Evolutionary conservation across 306 rosid species (phyloP), one percentile per base, ranked within the genome.

Genomic region (Acacia melanoxylon): DNA sequence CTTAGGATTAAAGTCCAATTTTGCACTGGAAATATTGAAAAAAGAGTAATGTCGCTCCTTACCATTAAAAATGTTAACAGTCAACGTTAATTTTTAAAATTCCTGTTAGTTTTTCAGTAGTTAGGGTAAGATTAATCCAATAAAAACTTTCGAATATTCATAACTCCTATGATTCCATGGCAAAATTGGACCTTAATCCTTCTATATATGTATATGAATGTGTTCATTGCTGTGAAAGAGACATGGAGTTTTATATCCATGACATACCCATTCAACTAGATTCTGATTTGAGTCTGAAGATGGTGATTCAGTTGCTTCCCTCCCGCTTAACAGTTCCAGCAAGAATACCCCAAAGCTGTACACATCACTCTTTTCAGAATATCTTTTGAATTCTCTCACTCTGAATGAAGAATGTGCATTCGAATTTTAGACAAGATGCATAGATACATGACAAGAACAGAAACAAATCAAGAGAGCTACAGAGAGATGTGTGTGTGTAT

Each of bases 291-390:
- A 68, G 75, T 91, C 87, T 3, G 86, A 80, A 68, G 78, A 74
- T 8, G 92, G 83, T 44, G 85, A 72, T 44, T 89, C 91, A 17
- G 80, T 82, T 52, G 98, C 98, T 88, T 94, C 88, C 78, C 70
- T 83, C 29, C 98, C 97, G 45, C 97, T 91, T 40, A 90, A 88
- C 79, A 94, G 80, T 85, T 94, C 98, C 80, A 94, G 78, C 62
- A 94, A 91, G 79, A 94, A 94, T 54, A 91, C 92, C 0, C 97
- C 98, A 75, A 89, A 94, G 86, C 98, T 93, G 85, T 92, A 94
- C 15, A 86, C 90, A 62, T 94, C 98, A 31, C 95, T 94, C 85
- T 94, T 94, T 78, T 94, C 98, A 19, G 98, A 94, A 89, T 88
- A 94, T 73, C 79, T 86, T 85, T 95, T 83, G 85, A 94, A 94